A percentile compares a stretch with the other conserved stretches of the same genome.
These are phyloP conservation scores for Claviceps maximensis DNA, from an alignment of 2,329 filamentous ascomycete species.

Conservation along the genomic window DNA sequence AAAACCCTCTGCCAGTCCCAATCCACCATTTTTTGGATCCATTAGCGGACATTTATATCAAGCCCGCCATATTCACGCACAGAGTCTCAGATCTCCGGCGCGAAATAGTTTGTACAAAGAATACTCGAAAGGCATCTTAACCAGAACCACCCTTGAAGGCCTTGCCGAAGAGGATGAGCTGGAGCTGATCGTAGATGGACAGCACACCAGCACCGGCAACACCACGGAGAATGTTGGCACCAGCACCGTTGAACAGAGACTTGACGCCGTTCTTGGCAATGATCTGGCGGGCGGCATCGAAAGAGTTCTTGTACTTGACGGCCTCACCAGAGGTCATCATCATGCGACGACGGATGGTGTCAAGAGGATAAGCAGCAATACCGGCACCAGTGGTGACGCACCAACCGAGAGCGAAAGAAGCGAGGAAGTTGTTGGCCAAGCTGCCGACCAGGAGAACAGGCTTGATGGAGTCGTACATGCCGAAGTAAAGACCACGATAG, in stretches of 20 bases:
- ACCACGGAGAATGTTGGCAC: conserved; percentile 99
- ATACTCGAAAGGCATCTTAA: conserved; percentile 26
- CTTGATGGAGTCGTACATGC: conserved; percentile 99
- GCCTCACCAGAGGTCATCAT: conserved; percentile 98
- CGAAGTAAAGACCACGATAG: conserved; percentile 99
- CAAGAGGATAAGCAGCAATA: conserved; percentile 99
- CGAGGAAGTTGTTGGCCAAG: conserved; percentile 98
- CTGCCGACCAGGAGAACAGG: conserved; percentile 82
- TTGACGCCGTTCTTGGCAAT: conserved; percentile 93
- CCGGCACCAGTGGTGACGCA: conserved; percentile 98
- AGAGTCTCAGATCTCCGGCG: conserved; percentile 17
- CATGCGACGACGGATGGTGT: conserved; percentile 99
- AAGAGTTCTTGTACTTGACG: conserved; percentile 98
- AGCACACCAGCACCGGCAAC: conserved; percentile 99
- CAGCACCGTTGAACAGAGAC: conserved; percentile 99
- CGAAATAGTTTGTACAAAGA: conserved; percentile 29
- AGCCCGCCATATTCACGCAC: conserved; percentile 21
- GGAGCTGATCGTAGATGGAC: conserved; percentile 99
- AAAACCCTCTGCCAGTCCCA: conserved; percentile 32
- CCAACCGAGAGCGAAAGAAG: conserved; percentile 98
- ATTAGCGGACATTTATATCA: conserved; percentile 25
- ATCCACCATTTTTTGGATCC: conserved; percentile 30
- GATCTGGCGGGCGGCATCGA: conserved; percentile 95
- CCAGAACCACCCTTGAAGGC: conserved; percentile 68
- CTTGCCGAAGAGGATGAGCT: conserved; percentile 99